phyloP scores from a whole-genome alignment of 345 rosid species.

The Camelina sativa region DNA sequence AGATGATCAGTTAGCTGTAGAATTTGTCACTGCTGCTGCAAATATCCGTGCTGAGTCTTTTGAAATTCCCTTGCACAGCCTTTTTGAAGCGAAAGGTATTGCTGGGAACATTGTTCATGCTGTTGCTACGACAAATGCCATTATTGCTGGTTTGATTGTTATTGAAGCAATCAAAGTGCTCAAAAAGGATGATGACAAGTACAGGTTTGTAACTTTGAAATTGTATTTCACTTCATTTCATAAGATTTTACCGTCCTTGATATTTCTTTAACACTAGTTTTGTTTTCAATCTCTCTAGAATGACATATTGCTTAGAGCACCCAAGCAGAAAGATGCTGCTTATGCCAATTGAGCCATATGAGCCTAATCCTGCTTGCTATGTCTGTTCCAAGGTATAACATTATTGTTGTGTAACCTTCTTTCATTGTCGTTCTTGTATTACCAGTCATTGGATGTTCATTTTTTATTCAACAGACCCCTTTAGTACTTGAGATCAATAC shows the following conservation, averaged over 20 bases:
- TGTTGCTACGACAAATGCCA: conserved; percentile 96
- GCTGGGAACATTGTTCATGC: conserved; percentile 99
- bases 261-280: background rate
- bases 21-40: conserved; percentile 98
- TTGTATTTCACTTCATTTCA: background rate
- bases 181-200: conserved; percentile 60
- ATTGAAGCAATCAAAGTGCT: conserved; percentile 98
- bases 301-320: conserved; percentile 96
- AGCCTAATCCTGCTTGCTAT: conserved; percentile 88
- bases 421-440: conserved; percentile 16
- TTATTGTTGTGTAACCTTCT: conserved; percentile 22
- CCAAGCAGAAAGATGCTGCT: conserved; percentile 86
- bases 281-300: conserved; percentile 54
- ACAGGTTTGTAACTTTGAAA: conserved; percentile 62
- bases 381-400: conserved; percentile 90
- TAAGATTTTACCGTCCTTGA: conserved; percentile 8
- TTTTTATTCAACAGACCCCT: conserved; percentile 68
- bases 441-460: conserved; percentile 25
- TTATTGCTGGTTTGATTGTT: conserved; percentile 92
- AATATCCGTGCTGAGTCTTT: conserved; percentile 95
- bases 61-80: conserved; percentile 91
- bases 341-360: conserved; percentile 95
- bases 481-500: conserved; percentile 84
- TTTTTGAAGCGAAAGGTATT: conserved; percentile 99
- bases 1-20: conserved; percentile 99